Base-by-base conservation (phyloP, 345 rosid genomes). In the Acer yangbiense region DNA sequence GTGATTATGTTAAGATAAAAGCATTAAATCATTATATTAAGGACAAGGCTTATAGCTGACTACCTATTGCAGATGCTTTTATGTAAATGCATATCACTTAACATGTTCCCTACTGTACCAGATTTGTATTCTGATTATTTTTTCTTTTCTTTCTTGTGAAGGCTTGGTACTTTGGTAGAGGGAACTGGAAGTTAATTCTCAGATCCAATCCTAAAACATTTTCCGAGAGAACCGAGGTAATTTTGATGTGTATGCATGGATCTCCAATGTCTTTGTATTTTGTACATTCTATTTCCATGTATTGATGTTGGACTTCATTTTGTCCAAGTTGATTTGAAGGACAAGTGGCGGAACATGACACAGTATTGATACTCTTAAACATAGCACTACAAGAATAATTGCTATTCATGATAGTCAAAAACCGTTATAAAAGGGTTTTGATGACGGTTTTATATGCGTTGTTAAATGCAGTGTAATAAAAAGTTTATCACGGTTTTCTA, bases 291-390 rank as follows among this genome's bases (percentile, higher is more conserved):
- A 25, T 69, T 46, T 66, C 4, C 35, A 25, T 69, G 9, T 25
- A 54, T 77, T 68, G 69, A 46, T 20, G 7, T 29, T 1, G 17
- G 41, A 8, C n/a, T 17, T 61, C 20, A 27, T 29, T 77, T 32
- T 73, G 27, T 50, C 78, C 75, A 89, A 89, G 92, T 83, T 65
- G 91, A 90, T 81, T 81, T 91, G 77, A 91, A 91, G 82, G 93
- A 91, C 76, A 88, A 90, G 29, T 91, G 96, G 96, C 85, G 94
- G 77, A 89, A 88, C 61, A 46, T 88, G 93, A 77, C 63, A 13
- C 75, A 65, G 61, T 77, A 74, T 14, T 77, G 71, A 85, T 54
- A 39, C 14, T 69, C 16, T 27, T 62, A 32, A 65, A 32, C 8
- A 12, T 20, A n/a, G n/a, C n/a, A n/a, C n/a, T n/a, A n/a, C n/a